Evolutionary conservation across 495 filamentous ascomycete species (phyloP).

Genomic region (Penicillium waksmanii): DNA sequence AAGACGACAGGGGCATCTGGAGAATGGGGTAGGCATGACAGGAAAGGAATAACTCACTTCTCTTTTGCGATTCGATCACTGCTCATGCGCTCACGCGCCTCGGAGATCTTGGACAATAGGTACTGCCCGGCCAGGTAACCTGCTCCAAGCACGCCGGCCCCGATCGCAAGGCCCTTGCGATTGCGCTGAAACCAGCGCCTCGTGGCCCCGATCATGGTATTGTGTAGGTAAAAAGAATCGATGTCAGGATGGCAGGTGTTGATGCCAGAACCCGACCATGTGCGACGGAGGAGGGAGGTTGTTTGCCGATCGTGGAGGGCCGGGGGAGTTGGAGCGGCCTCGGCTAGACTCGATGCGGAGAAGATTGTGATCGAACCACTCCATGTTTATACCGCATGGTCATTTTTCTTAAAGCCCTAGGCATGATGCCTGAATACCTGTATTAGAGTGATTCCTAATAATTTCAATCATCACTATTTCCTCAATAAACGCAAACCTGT

Average conservation of each 20-base stretch:
- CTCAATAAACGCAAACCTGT: no score
- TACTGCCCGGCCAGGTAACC: constrained; percentile 94
- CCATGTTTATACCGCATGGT: neutral
- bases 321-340: constrained; percentile 1
- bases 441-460: no score
- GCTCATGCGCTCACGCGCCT: constrained; percentile 92
- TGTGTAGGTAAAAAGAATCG: neutral
- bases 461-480: no score
- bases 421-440: no score
- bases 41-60: constrained; percentile 66
- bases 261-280: constrained; percentile 5
- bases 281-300: constrained; percentile 2
- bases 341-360: constrained; percentile 5
- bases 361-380: neutral
- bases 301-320: neutral
- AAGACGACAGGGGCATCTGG: constrained; percentile 5
- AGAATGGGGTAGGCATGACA: neutral
- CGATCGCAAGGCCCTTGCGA: constrained; percentile 84
- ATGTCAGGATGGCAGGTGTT: constrained; percentile 3
- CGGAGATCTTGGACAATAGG: constrained; percentile 84
- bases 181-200: constrained; percentile 91
- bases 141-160: constrained; percentile 81
- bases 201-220: constrained; percentile 78
- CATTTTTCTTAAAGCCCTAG: no score
- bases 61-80: constrained; percentile 93